Conservation (phyloP, 2,329 filamentous ascomycete species). For the Microsporum audouinii region DNA sequence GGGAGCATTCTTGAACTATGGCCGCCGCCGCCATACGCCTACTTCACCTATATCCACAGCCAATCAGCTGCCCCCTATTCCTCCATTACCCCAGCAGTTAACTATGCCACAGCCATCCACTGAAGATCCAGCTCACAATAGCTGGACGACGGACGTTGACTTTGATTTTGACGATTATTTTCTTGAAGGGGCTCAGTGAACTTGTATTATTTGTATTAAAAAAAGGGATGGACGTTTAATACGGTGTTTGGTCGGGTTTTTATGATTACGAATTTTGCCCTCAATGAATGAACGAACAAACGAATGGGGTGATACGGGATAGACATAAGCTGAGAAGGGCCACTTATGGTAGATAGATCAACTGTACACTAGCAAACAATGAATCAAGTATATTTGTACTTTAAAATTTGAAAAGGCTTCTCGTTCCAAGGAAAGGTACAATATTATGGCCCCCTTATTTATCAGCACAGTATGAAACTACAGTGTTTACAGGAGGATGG, state of each 20-base stretch:
- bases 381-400: neutral
- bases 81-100: neutral
- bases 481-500: no score
- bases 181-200: neutral
- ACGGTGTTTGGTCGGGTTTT: neutral
- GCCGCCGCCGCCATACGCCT: conserved; percentile 3
- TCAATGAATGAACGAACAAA: neutral
- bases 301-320: neutral
- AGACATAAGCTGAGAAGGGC: neutral
- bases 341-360: neutral
- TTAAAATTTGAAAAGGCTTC: neutral
- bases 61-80: neutral
- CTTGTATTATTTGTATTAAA: neutral
- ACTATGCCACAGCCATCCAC: neutral
- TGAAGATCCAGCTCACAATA: neutral
- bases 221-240: neutral
- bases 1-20: conserved; percentile 6
- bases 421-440: neutral
- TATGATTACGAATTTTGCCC: neutral
- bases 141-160: conserved; percentile 7
- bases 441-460: no score
- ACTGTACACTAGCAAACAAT: conserved; percentile 2
- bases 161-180: conserved; percentile 13
- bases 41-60: neutral
- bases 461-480: no score